Evolutionary conservation across 2,329 filamentous ascomycete genomes (phyloP).

Genomic region (Paramyrothecium sp.): DNA sequence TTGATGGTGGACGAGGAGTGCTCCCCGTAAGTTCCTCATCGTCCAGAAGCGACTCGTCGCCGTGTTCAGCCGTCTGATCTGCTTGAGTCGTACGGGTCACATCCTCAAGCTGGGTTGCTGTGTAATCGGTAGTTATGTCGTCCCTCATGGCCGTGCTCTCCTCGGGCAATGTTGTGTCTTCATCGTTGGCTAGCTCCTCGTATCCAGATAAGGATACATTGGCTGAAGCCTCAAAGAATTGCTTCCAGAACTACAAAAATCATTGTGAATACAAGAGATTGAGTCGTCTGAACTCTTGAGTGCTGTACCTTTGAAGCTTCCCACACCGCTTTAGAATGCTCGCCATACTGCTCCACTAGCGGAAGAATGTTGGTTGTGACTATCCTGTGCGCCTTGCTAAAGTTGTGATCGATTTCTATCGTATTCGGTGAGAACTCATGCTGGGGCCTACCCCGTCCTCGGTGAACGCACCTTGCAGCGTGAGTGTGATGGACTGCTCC

Average conservation of each 20-base stretch:
- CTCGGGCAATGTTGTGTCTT: constrained; percentile 51
- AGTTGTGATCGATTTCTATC: constrained; percentile 96
- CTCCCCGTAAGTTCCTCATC: constrained; percentile 63
- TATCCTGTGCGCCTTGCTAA: constrained; percentile 93
- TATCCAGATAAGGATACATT: constrained; percentile 96
- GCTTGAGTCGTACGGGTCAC: constrained; percentile 31
- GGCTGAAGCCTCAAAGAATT: constrained; percentile 98
- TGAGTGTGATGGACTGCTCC: constrained; percentile 95
- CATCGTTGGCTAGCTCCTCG: constrained; percentile 74
- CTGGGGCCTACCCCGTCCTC: background rate
- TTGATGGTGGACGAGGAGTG: constrained; percentile 61
- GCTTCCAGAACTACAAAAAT: constrained; percentile 84
- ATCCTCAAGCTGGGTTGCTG: constrained; percentile 37
- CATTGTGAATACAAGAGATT: background rate
- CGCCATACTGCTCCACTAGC: constrained; percentile 90
- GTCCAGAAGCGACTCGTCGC: constrained; percentile 67
- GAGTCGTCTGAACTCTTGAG: background rate
- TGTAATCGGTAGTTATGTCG: constrained; percentile 50
- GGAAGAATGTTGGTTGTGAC: constrained; percentile 92
- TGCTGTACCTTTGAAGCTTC: constrained; percentile 80
- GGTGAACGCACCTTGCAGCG: constrained; percentile 71
- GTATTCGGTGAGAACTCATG: constrained; percentile 1
- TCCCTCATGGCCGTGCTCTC: constrained; percentile 57
- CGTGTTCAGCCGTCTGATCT: constrained; percentile 33
- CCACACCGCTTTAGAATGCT: constrained; percentile 93